Percentiles rank a stretch among this genome's conserved stretches.
Conservation (phyloP, 2,329 filamentous ascomycete genomes). For the Arthrobotrys conoides region DNA sequence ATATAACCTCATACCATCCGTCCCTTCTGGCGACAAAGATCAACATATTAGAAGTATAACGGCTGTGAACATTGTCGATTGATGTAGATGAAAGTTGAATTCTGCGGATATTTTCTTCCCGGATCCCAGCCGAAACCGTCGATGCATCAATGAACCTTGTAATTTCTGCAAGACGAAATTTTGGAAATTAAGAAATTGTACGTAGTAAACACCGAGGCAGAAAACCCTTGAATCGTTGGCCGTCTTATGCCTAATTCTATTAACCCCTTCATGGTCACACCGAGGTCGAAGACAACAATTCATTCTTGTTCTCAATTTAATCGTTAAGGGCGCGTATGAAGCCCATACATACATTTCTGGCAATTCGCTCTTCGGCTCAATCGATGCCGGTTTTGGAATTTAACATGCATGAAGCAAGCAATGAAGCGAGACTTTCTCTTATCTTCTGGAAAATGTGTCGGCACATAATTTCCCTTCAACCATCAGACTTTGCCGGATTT, state of each 20-base stretch:
- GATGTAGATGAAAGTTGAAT: not conserved
- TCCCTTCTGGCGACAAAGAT: not conserved
- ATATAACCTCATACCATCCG: not conserved
- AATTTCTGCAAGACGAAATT: constrained; percentile 23
- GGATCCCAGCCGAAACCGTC: constrained; percentile 51
- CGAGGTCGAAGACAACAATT: not conserved
- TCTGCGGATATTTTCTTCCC: constrained; percentile 38
- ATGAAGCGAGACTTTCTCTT: not conserved
- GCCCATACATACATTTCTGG: not conserved
- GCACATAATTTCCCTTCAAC: not conserved
- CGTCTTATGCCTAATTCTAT: constrained; percentile 40
- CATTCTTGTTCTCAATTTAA: not conserved
- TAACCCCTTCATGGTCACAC: constrained; percentile 6
- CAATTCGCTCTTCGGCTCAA: constrained; percentile 1
- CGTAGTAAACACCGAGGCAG: constrained; percentile 14
- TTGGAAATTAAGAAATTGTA: constrained; percentile 24
- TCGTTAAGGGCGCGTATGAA: not conserved
- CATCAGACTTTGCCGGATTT: not conserved
- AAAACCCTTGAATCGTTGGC: not conserved
- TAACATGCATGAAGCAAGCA: not conserved
- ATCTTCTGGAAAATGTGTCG: not conserved
- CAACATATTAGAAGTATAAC: not conserved
- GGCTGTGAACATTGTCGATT: not conserved
- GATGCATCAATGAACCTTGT: constrained; percentile 32
- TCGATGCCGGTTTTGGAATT: not conserved